phyloP scores from a whole-genome alignment of 495 filamentous ascomycete species.

The Darksidea phi region DNA sequence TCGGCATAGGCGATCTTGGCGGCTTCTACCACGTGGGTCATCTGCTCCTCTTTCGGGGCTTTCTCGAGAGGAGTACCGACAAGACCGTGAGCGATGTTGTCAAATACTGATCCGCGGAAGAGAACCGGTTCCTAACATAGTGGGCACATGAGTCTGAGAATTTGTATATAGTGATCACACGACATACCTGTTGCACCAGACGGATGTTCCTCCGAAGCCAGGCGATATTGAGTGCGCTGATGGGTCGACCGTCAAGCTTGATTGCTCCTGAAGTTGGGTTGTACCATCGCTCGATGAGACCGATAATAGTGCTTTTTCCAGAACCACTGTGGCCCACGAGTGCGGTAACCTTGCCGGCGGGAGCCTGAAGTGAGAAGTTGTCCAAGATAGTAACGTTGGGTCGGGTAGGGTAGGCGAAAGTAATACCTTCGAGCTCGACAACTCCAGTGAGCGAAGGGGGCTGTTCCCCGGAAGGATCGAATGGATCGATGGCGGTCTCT shows the following conservation, averaged over 20 bases:
- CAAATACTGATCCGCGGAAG: constrained; percentile 79
- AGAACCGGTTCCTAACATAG: constrained; percentile 80
- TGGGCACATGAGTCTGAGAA: constrained; percentile 73
- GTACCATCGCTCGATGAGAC: constrained; percentile 88
- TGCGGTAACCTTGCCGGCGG: constrained; percentile 82
- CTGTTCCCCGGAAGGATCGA: constrained; percentile 73
- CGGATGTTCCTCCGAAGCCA: constrained; percentile 31
- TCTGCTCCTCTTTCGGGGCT: constrained; percentile 10
- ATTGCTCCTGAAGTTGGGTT: constrained; percentile 57
- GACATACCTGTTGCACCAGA: constrained; percentile 42
- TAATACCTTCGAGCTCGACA: background rate
- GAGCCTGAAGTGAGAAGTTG: constrained; percentile 48
- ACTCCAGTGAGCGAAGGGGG: constrained; percentile 64
- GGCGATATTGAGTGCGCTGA: background rate
- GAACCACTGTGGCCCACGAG: constrained; percentile 82
- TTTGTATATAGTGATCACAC: too few relatives aligned
- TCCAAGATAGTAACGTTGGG: background rate
- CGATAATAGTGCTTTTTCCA: constrained; percentile 88
- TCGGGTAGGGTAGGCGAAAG: background rate
- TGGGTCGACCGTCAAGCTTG: background rate
- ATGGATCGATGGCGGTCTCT: too few relatives aligned
- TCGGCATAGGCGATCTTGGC: constrained; percentile 88
- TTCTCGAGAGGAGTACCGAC: constrained; percentile 52
- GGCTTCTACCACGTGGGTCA: constrained; percentile 63
- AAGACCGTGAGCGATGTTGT: constrained; percentile 85